Conservation (phyloP, 1,139 yeast genomes). For the Taiozyma onychis region DNA sequence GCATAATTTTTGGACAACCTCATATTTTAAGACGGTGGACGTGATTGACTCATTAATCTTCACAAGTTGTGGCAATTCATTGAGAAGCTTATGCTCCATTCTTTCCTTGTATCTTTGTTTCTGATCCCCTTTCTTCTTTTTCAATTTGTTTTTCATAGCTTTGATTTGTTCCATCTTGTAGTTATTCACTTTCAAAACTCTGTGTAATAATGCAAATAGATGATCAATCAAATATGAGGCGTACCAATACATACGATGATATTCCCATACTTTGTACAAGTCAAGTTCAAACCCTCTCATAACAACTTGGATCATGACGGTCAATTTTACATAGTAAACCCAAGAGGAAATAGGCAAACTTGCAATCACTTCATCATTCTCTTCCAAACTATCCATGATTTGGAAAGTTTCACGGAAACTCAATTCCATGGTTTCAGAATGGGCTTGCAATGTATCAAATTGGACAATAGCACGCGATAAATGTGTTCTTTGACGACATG, state of each 20-base stretch:
- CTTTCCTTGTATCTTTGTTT: conserved; percentile 25
- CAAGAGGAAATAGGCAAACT: conserved; percentile 62
- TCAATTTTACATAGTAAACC: conserved; percentile 59
- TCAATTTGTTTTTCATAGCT: conserved; percentile 37
- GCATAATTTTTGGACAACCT: conserved; percentile 32
- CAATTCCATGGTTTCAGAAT: conserved; percentile 48
- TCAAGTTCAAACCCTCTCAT: conserved; percentile 75
- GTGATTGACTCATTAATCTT: conserved; percentile 18
- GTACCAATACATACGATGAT: conserved; percentile 65
- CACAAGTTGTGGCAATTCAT: conserved; percentile 24
- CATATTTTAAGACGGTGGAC: conserved; percentile 32
- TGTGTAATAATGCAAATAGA: conserved; percentile 42
- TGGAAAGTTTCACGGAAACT: conserved; percentile 30
- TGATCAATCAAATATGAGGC: conserved; percentile 47
- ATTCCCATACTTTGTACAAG: conserved; percentile 68
- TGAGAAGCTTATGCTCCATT: conserved; percentile 21
- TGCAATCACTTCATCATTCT: conserved; percentile 24
- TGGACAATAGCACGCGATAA: conserved; percentile 47
- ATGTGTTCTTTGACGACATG: conserved; percentile 78
- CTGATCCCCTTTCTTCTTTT: conserved; percentile 38
- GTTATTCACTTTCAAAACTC: conserved; percentile 42
- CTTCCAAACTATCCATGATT: conserved; percentile 24
- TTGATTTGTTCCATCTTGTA: conserved; percentile 33
- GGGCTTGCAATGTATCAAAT: conserved; percentile 82
- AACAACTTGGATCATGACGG: conserved; percentile 65